Base-by-base conservation (phyloP, 176 grass and related monocot species). In the Cenchrus americanus region DNA sequence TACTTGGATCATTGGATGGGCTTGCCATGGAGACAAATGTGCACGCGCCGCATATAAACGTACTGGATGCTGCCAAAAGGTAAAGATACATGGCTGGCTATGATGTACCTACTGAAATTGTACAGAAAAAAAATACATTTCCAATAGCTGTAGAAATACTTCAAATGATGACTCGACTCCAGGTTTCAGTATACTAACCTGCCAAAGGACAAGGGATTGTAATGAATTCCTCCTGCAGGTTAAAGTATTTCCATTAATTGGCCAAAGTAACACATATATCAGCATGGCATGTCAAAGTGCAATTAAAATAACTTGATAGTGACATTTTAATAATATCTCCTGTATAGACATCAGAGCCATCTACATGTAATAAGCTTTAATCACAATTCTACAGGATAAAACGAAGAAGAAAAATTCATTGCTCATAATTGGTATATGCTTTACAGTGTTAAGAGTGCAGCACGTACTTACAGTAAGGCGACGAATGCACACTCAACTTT, bases 381-480 rank as follows among this genome's bases (percentile, higher is more conserved):
- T 49, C 50, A 26, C 18, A 0, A 40, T 15, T 30, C 75, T 79
- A 57, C 21, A 2, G 1, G 44, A 80, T 43, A 26, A 62, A 85
- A 61, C 68, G 24, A 47, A 21, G 62, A 85, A 61, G 68, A 37
- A 55, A 1, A 44, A 53, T 53, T 66, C 22, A 26, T 50, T 58
- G 27, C 40, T 67, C 70, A 53, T 18, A 72, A 66, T 34, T 37
- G 51, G 5, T 71, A 62, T 68, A 50, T 67, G 44, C n/a, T 79
- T 74, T 62, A 87, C 80, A 80, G 75, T 69, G 72, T 78, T 42
- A 65, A 71, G 53, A 66, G 78, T 40, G 54, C 44, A 82, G 78
- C 32, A 40, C 66, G 69, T 90, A 90, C 84, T 62, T 90, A 90
- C 84, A 87, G 74, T 62, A 73, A 73, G 68, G 75, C 68, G 43